phyloP scores from a whole-genome alignment of 805 yeast species.

The Saccharomycopsis selenospora region DNA sequence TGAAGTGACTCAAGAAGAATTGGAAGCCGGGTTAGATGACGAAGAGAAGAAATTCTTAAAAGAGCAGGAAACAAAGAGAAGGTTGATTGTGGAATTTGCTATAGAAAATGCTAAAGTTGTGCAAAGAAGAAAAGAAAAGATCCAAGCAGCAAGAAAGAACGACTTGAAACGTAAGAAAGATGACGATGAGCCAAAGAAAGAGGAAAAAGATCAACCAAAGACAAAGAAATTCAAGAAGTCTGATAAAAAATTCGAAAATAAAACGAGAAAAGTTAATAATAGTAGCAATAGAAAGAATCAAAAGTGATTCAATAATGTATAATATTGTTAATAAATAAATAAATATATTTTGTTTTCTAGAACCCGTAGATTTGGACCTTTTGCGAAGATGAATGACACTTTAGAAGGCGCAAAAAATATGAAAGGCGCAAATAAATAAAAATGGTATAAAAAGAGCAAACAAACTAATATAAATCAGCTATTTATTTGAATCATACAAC shows the following conservation, averaged over 20 bases:
- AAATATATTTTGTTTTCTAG: too few relatives aligned
- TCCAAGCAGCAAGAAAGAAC: slow-evolving; percentile 35
- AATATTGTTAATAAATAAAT: too few relatives aligned
- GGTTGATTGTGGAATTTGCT: slow-evolving; percentile 90
- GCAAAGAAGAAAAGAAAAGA: slow-evolving; percentile 76
- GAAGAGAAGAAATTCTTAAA: slow-evolving; percentile 46
- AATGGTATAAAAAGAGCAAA: too few relatives aligned
- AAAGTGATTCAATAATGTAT: too few relatives aligned
- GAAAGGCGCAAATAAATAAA: too few relatives aligned
- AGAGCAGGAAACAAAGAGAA: slow-evolving; percentile 42
- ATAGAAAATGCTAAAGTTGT: slow-evolving; percentile 92
- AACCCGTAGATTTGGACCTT: too few relatives aligned
- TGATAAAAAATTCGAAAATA: not conserved
- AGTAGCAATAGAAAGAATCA: too few relatives aligned
- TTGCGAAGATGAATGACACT: too few relatives aligned
- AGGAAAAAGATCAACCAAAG: slow-evolving; percentile 38
- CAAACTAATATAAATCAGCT: too few relatives aligned
- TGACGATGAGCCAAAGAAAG: slow-evolving; percentile 21
- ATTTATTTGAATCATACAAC: too few relatives aligned
- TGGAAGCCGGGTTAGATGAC: slow-evolving; percentile 59
- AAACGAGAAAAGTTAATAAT: not conserved
- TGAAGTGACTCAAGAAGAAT: slow-evolving; percentile 64
- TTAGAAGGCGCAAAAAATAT: too few relatives aligned
- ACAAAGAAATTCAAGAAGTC: slow-evolving; percentile 23
- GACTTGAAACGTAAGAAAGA: slow-evolving; percentile 26